A percentile compares a stretch with the other conserved stretches of the same genome.
Conservation (phyloP, 2,329 filamentous ascomycete genomes). For the Fusarium globosum region DNA sequence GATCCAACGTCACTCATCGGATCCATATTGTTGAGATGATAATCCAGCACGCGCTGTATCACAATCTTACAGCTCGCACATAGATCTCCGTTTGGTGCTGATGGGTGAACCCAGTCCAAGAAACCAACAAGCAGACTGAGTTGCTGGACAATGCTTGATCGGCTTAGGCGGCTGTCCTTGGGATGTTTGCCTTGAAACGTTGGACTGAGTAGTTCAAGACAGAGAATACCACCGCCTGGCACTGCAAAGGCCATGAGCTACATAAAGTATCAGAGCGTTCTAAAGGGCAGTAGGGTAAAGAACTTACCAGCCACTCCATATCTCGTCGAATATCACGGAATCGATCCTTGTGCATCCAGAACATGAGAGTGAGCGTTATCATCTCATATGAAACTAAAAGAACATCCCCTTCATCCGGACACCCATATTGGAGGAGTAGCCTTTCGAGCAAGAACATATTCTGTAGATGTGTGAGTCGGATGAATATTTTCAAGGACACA, state of each 20-base stretch:
- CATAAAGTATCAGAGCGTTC: fast-evolving
- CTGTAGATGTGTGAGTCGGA: neutral
- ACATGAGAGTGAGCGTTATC: neutral
- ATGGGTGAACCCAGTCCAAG: conserved; percentile 17
- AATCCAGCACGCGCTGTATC: conserved; percentile 12
- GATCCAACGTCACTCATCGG: neutral
- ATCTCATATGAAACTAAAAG: conserved; percentile 17
- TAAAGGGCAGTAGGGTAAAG: fast-evolving
- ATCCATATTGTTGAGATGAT: conserved; percentile 1
- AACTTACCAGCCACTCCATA: conserved; percentile 8
- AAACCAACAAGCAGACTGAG: conserved; percentile 1
- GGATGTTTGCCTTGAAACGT: conserved; percentile 6
- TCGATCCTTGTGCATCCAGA: conserved; percentile 18
- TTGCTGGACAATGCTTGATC: conserved; percentile 12
- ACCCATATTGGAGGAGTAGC: neutral
- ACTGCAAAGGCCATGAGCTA: conserved; percentile 10
- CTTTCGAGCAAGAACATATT: conserved; percentile 22
- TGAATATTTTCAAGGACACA: neutral
- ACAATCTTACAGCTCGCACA: conserved; percentile 19
- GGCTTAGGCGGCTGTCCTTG: neutral
- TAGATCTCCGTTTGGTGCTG: neutral
- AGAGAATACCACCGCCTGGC: neutral
- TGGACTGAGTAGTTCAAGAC: neutral
- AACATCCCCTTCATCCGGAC: neutral
- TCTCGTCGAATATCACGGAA: neutral